Conservation (phyloP, 306 rosid genomes). For the Inga leiocalycina region DNA sequence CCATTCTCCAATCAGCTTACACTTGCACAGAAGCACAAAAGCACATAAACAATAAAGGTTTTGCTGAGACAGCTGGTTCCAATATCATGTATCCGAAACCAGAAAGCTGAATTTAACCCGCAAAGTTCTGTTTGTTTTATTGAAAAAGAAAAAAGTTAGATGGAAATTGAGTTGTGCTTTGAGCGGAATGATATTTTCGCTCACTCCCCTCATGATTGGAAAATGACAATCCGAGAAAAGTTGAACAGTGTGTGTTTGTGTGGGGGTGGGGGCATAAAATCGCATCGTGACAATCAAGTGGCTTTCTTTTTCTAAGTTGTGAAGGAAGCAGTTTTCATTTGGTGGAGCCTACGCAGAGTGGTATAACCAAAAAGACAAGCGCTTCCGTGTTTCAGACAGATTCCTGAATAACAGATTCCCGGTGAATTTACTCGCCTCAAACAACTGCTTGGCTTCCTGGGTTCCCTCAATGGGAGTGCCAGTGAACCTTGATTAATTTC, state of each 20-base stretch:
- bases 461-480: not conserved
- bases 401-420: not conserved
- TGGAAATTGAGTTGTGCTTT: not conserved
- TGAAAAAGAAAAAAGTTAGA: not conserved
- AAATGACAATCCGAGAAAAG: not conserved
- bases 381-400: not conserved
- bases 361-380: not conserved
- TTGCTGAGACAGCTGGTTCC: not conserved
- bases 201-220: not conserved
- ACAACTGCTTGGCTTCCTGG: not conserved
- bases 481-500: not conserved
- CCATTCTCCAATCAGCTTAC: not conserved
- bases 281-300: not conserved
- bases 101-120: not conserved
- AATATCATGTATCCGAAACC: not conserved
- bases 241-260: not conserved
- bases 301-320: not conserved
- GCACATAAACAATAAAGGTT: not conserved
- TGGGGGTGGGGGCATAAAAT: not conserved
- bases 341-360: not conserved
- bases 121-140: not conserved
- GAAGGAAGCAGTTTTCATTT: not conserved
- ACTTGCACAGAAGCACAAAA: not conserved
- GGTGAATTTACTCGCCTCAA: not conserved
- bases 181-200: not conserved